Conservation (phyloP, 2,329 filamentous ascomycete species). For the Pyrenophora tritici-repentis region DNA sequence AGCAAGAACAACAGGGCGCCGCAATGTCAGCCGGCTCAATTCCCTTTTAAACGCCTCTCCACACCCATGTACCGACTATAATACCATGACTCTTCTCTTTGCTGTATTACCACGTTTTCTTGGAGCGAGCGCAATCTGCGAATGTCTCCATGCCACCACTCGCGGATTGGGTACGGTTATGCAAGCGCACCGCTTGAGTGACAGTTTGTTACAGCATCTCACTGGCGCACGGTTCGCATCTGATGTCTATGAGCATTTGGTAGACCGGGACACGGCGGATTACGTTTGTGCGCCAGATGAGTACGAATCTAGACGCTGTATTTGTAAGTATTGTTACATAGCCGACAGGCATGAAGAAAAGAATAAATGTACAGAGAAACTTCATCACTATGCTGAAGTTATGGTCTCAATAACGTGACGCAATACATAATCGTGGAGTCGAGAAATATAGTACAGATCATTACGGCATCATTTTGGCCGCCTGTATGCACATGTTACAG, state of each 20-base stretch:
- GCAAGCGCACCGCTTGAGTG: constrained; percentile 17
- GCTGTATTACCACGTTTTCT: constrained; percentile 48
- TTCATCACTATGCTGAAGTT: background rate
- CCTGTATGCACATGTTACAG: constrained; percentile 21
- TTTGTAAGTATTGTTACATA: constrained; percentile 45
- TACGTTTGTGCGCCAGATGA: constrained; percentile 18
- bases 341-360: constrained; percentile 26
- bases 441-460: constrained; percentile 39
- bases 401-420: constrained; percentile 12
- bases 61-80: constrained; percentile 39
- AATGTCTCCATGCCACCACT: constrained; percentile 28
- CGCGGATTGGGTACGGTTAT: constrained; percentile 36
- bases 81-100: constrained; percentile 47
- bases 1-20: constrained; percentile 42
- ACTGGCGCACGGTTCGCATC: constrained; percentile 30
- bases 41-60: constrained; percentile 45
- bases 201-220: constrained; percentile 10
- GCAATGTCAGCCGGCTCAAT: constrained; percentile 39
- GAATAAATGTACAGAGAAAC: constrained; percentile 6
- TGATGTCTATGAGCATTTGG: constrained; percentile 26
- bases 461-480: constrained; percentile 12
- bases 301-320: constrained; percentile 16
- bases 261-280: constrained; percentile 20
- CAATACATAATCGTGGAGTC: constrained; percentile 34
- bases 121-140: constrained; percentile 33